Evolutionary conservation across 768 basidiomycete species (phyloP), one percentile per base, ranked within the genome.

Genomic region (Tubosaeta brunneosetosa): DNA sequence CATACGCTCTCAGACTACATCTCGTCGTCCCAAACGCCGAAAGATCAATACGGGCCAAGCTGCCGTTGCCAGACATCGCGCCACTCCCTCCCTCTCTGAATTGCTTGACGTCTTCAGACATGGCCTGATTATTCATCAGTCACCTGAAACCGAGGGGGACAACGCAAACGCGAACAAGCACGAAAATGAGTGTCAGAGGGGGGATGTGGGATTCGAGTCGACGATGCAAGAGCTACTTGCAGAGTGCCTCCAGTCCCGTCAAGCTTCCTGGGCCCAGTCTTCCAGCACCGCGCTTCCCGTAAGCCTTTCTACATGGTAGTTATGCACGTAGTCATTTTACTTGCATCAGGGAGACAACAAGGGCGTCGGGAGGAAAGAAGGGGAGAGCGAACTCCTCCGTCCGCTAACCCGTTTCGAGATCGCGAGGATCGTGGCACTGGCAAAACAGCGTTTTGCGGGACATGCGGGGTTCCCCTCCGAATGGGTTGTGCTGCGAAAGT

Each of bases 401-500:
- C 70, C 77, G 3, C 64, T 78, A 44, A 74, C 76, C 22, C 71
- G 70, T 34, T 71, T 72, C 19, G 79, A 80, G 52, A 56, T 71
- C 6, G 56, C 73, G 9, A 69, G 73, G 29, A 58, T 74, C 25
- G 55, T 75, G 55, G 58, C 68, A 25, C 51, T 47, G 16, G 56
- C 57, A 5, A 61, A 51, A 31, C 50, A 58, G 3, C 52, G 42
- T 36, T 12, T 40, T 25, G 52, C 22, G 4, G 55, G 55, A 8
- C 49, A 64, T 17, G 46, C 52, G 33, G 52, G 57, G 44, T 64
- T 68, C 13, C 49, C 65, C 38, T 56, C 60, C 5, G 71, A 77
- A 40, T 64, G 65, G 19, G 66, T 80, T 26, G 55, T 65, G 26
- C 40, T 71, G 46, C 72, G 79, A 43, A 81, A 77, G 57, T 67